Evolutionary conservation across 2,329 filamentous ascomycete species (phyloP), one percentile per base, ranked within the genome.

Genomic region (Biscogniauxia marginata): DNA sequence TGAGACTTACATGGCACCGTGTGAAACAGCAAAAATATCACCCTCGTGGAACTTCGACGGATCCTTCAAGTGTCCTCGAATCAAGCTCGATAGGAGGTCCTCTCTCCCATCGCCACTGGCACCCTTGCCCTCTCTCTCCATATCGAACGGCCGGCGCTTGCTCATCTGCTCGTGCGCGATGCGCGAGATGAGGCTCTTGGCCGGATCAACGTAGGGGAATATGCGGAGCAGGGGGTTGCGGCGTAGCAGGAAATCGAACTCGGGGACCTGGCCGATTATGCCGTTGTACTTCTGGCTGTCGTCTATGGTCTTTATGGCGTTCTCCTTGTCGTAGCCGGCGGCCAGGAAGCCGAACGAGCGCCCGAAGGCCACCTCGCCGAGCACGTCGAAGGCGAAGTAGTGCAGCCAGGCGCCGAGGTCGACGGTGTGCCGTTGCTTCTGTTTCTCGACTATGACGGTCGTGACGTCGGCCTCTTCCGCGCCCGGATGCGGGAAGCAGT

Each of bases 11-110:
- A 83, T 83, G 1, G 81, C 81, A 8, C 81, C 81, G 57, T 84
- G 81, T 3, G 81, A 78, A 4, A 84, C 79, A 7, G 81, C 79
- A 70, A 84, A 83, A 3, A 84, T 79, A 57, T 84, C 80, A 0
- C 78, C 80, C 60, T 80, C 77, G 7, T 70, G 61, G 56, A 84
- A 82, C 48, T 67, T 72, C 19, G 74, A 69, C 1, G 77, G 76
- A 23, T 79, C 76, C 65, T 80, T 80, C 24, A 81, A 65, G 59
- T 83, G 80, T 0, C 80, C 79, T 65, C 75, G 75, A 59, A 84
- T 80, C 63, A 83, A 61, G 54, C 76, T 78, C 11, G 77, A 76
- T 63, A 84, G 69, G 54, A 84, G 65, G 62, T 84, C 81, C 58
- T 77, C 78, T 3, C 80, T 67, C 0, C 77, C 77, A 46, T 79